Conservation (phyloP, 139 green algal species). For the Chlamydomonas sphaeroides region DNA sequence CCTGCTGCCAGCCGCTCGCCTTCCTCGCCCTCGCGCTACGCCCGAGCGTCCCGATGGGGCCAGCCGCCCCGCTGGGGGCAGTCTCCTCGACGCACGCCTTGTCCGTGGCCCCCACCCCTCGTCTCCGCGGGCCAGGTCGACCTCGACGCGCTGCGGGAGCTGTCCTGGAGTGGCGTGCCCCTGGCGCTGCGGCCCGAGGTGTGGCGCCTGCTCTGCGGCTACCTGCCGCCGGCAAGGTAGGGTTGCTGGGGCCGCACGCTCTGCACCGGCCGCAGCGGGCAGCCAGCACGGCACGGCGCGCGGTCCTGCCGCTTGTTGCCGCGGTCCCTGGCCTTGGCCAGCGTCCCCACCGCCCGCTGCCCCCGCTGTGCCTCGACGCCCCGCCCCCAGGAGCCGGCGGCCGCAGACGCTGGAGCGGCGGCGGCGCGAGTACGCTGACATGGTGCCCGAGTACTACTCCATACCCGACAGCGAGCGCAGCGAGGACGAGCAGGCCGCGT, state of each 20-base stretch:
- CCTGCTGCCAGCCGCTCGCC: too few species aligned
- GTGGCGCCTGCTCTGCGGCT: slow-evolving; percentile 97
- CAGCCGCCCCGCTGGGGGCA: too few species aligned
- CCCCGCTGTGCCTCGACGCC: neutral
- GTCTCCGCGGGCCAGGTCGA: too few species aligned
- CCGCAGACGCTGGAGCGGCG: slow-evolving; percentile 78
- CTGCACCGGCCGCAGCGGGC: too few species aligned
- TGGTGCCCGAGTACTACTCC: slow-evolving; percentile 90
- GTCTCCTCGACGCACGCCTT: too few species aligned
- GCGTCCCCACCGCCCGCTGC: neutral
- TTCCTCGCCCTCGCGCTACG: too few species aligned
- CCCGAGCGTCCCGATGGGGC: too few species aligned
- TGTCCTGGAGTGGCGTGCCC: slow-evolving; percentile 92
- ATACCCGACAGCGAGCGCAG: slow-evolving; percentile 68
- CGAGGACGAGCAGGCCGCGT: slow-evolving; percentile 85
- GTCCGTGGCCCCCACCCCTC: too few species aligned
- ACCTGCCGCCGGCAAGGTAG: slow-evolving; percentile 83
- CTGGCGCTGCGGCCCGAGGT: slow-evolving; percentile 77
- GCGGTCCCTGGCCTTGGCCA: too few species aligned
- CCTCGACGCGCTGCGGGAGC: slow-evolving; percentile 85
- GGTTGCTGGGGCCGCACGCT: neutral
- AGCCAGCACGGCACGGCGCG: too few species aligned
- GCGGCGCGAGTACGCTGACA: slow-evolving; percentile 87
- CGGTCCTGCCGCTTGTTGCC: too few species aligned
- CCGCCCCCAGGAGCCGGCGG: slow-evolving; percentile 63